Evolutionary conservation across 164 flowering plant genomes (phyloP).

Genomic region (Berberis vulgaris): DNA sequence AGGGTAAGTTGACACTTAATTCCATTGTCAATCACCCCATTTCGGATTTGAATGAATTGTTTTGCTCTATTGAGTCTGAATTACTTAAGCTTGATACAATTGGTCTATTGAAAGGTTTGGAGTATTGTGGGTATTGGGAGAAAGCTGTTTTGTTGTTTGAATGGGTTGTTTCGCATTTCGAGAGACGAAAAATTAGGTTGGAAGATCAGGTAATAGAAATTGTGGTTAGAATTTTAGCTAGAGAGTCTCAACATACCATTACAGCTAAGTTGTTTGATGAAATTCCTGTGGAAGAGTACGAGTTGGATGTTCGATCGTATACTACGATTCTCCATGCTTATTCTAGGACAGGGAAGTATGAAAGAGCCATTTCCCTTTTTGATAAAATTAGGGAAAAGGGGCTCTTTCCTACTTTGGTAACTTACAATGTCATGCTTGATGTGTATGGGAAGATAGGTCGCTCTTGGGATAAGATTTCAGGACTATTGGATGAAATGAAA

Average conservation of each 20-base stretch:
- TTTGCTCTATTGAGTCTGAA: slow-evolving; percentile 41
- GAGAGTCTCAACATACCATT: slow-evolving; percentile 56
- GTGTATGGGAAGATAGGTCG: slow-evolving; percentile 91
- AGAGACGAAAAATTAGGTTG: slow-evolving; percentile 11
- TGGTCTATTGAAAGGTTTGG: slow-evolving; percentile 66
- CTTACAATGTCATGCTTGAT: slow-evolving; percentile 85
- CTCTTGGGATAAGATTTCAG: slow-evolving; percentile 58
- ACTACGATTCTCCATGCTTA: slow-evolving; percentile 68
- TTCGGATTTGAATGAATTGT: slow-evolving; percentile 29
- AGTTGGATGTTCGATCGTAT: slow-evolving; percentile 61
- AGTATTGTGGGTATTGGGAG: slow-evolving; percentile 51
- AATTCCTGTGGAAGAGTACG: slow-evolving; percentile 47
- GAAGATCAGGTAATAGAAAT: slow-evolving; percentile 45
- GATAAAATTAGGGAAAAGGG: slow-evolving; percentile 49
- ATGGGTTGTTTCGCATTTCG: slow-evolving; percentile 42
- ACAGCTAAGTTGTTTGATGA: slow-evolving; percentile 61
- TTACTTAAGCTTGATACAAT: slow-evolving; percentile 45
- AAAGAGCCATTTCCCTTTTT: slow-evolving; percentile 46
- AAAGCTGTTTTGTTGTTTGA: slow-evolving; percentile 57
- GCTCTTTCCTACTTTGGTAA: slow-evolving; percentile 56
- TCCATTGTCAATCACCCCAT: slow-evolving; percentile 39
- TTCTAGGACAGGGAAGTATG: slow-evolving; percentile 50
- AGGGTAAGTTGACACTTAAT: slow-evolving; percentile 41
- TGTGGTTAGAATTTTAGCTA: slow-evolving; percentile 61
- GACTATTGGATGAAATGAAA: slow-evolving; percentile 68